Evolutionary conservation across 1,284 basidiomycete genomes (phyloP).

Genomic region (Austropuccinia psidii): DNA sequence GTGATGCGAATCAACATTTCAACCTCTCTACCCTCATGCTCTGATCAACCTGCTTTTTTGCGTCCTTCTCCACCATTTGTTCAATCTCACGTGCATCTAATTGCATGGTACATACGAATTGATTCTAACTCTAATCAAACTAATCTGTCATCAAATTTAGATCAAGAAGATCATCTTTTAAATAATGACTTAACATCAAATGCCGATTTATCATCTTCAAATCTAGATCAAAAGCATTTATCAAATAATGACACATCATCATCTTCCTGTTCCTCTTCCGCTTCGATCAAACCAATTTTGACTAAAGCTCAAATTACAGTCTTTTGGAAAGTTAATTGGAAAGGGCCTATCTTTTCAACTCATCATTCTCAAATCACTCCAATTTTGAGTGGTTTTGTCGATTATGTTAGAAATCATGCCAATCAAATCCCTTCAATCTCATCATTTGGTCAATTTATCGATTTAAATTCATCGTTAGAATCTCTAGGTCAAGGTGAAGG

Average conservation of each 20-base stretch:
- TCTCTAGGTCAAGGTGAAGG: constrained; percentile 56
- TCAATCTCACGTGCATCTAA: constrained; percentile 75
- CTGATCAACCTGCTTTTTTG: constrained; percentile 85
- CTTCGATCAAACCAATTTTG: constrained; percentile 37
- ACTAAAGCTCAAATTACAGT: constrained; percentile 66
- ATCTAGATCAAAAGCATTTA: constrained; percentile 37
- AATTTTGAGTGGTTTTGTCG: constrained; percentile 69
- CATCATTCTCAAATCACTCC: constrained; percentile 54
- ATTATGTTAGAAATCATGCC: constrained; percentile 65
- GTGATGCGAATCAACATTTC: constrained; percentile 90
- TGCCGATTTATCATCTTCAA: constrained; percentile 17
- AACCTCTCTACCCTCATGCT: constrained; percentile 85
- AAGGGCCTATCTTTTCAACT: constrained; percentile 63
- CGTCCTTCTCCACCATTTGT: constrained; percentile 91
- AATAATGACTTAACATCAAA: neutral
- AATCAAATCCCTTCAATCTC: constrained; percentile 64
- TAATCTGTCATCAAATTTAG: too few relatives aligned
- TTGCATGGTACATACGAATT: constrained; percentile 83
- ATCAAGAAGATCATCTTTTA: constrained; percentile 50
- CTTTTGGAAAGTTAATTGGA: constrained; percentile 95
- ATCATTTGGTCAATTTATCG: constrained; percentile 73
- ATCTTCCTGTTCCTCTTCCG: too few relatives aligned
- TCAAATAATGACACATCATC: too few relatives aligned
- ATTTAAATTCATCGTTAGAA: constrained; percentile 67
- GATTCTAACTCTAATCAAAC: neutral